phyloP scores from a whole-genome alignment of 2,329 filamentous ascomycete genomes.

The Aspergillus oerlinghausenensis region DNA sequence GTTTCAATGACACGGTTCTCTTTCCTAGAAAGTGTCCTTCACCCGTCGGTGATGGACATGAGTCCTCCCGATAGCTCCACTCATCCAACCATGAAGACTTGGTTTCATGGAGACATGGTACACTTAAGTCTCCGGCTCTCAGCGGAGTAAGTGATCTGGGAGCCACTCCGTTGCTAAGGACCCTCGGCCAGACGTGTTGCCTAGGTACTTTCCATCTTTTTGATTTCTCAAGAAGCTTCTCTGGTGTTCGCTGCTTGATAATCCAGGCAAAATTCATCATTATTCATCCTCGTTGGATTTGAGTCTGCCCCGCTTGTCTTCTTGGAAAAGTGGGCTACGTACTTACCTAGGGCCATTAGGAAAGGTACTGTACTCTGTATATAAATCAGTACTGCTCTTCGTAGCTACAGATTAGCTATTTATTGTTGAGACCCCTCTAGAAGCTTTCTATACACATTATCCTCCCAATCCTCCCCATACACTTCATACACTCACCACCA shows the following conservation, averaged over 20 bases:
- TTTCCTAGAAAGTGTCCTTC: constrained; percentile 20
- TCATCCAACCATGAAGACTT: not conserved
- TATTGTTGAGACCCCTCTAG: not conserved
- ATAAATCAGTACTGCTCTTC: not conserved
- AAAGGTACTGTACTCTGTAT: not conserved
- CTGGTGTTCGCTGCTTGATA: constrained; percentile 19
- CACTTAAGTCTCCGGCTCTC: not conserved
- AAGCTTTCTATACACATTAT: too few relatives aligned
- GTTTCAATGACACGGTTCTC: constrained; percentile 16
- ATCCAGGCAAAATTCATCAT: constrained; percentile 10
- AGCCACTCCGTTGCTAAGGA: not conserved
- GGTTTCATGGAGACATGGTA: not conserved
- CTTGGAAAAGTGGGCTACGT: not conserved
- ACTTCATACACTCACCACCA: constrained; percentile 7
- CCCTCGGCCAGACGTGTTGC: not conserved
- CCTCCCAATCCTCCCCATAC: not conserved
- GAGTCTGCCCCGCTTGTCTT: constrained; percentile 15
- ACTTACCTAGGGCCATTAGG: not conserved
- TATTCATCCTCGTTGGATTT: not conserved
- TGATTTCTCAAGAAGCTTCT: constrained; percentile 24
- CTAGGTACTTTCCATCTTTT: constrained; percentile 2
- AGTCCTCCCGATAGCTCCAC: constrained; percentile 6
- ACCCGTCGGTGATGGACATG: constrained; percentile 20
- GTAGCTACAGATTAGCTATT: not conserved
- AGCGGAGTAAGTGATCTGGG: not conserved